A percentile compares a stretch with the other conserved stretches of the same genome.
phyloP scores from a whole-genome alignment of 106 monocot species.

The Apostasia shenzhenica region DNA sequence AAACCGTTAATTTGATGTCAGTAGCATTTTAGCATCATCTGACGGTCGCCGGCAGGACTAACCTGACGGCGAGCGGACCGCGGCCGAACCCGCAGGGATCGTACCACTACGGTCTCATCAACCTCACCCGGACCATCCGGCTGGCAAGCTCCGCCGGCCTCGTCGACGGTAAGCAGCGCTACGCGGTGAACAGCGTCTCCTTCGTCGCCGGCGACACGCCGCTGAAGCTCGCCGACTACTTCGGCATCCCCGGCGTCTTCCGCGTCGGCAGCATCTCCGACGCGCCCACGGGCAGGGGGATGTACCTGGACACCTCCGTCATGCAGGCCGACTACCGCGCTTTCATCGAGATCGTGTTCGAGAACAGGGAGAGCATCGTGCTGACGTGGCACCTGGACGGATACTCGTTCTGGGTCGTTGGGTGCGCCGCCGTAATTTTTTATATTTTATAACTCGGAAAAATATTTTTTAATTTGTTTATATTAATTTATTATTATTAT shows the following conservation, averaged over 20 bases:
- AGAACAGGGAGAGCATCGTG: slow-evolving; percentile 52
- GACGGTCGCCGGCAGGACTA: slow-evolving; percentile 25
- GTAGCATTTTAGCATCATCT: neutral
- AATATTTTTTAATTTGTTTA: neutral
- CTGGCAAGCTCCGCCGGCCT: slow-evolving; percentile 42
- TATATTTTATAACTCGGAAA: too few species aligned
- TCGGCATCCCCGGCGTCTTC: slow-evolving; percentile 62
- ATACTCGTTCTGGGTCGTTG: slow-evolving; percentile 59
- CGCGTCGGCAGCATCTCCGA: slow-evolving; percentile 64
- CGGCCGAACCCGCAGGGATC: slow-evolving; percentile 85
- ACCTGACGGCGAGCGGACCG: slow-evolving; percentile 77
- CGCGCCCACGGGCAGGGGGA: slow-evolving; percentile 8
- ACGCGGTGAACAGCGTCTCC: slow-evolving; percentile 64
- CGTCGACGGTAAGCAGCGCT: slow-evolving; percentile 49
- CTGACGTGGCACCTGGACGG: slow-evolving; percentile 72
- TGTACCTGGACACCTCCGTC: slow-evolving; percentile 48
- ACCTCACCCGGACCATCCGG: slow-evolving; percentile 47
- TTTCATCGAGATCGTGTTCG: slow-evolving; percentile 61
- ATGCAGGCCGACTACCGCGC: slow-evolving; percentile 38
- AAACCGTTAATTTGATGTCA: too few species aligned
- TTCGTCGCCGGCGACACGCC: slow-evolving; percentile 53
- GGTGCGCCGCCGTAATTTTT: slow-evolving; percentile 12
- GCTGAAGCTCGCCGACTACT: slow-evolving; percentile 66
- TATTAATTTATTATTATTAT: neutral
- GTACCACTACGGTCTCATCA: slow-evolving; percentile 78